Conservation (phyloP, 1,284 basidiomycete genomes). For the Vanrija pseudolonga region DNA sequence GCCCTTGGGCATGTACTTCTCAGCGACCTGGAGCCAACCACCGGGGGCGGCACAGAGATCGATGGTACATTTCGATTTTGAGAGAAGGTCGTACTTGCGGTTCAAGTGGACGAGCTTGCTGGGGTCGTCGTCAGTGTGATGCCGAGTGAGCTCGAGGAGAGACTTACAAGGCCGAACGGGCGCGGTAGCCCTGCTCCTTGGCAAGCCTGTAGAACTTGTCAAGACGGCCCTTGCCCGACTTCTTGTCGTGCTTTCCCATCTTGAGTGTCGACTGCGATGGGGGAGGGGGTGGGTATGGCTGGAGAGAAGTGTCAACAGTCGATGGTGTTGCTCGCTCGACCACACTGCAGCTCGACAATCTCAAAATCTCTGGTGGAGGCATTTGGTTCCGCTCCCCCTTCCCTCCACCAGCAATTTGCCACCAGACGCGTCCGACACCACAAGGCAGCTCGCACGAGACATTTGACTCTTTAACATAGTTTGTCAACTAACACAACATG, state of each 20-base stretch:
- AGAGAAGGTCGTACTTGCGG: conserved; percentile 93
- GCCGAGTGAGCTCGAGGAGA: not conserved
- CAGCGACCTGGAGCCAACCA: conserved; percentile 98
- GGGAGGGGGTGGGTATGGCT: too few relatives aligned
- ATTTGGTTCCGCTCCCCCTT: too few relatives aligned
- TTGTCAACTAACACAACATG: too few relatives aligned
- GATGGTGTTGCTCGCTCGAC: not conserved
- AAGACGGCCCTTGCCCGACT: conserved; percentile 74
- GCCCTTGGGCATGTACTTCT: conserved; percentile 96
- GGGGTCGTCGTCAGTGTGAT: not conserved
- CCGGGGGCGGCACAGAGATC: conserved; percentile 99
- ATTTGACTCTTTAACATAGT: too few relatives aligned
- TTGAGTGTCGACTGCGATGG: not conserved
- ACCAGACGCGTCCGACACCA: too few relatives aligned
- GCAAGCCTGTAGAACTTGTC: conserved; percentile 85
- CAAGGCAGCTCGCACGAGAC: too few relatives aligned
- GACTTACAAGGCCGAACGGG: conserved; percentile 85
- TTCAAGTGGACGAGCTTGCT: conserved; percentile 97
- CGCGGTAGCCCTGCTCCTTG: conserved; percentile 94
- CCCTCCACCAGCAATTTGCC: too few relatives aligned
- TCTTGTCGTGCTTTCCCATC: conserved; percentile 54
- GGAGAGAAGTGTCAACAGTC: not conserved
- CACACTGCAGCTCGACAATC: not conserved
- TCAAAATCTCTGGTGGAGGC: conserved; percentile 11
- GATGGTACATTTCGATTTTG: conserved; percentile 87